phyloP scores from a whole-genome alignment of 2,329 filamentous ascomycete species.

The Diaporthe vexans region DNA sequence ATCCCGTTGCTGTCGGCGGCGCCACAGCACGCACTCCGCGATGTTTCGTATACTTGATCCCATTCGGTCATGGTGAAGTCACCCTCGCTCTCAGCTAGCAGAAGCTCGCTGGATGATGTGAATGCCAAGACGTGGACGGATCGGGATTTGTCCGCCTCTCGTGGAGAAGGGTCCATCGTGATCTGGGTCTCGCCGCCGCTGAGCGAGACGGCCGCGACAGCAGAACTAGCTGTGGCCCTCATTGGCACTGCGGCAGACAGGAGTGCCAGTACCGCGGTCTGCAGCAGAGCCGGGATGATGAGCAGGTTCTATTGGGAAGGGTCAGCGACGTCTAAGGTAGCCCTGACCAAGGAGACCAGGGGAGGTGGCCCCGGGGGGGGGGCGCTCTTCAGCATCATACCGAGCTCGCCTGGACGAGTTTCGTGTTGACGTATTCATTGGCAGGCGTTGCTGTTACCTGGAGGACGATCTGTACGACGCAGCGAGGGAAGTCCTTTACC shows the following conservation, averaged over 20 bases:
- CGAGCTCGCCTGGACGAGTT: conserved; percentile 70
- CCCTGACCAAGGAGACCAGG: conserved; percentile 22
- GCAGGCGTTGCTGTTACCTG: conserved; percentile 80
- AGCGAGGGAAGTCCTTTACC: conserved; percentile 81
- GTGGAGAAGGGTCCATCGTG: conserved; percentile 72
- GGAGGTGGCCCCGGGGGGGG: conserved; percentile 14
- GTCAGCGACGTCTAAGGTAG: conserved; percentile 44
- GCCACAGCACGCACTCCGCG: conserved; percentile 74
- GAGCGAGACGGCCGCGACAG: conserved; percentile 70
- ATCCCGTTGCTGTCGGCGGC: conserved; percentile 51
- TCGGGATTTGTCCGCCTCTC: conserved; percentile 71
- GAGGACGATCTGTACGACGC: conserved; percentile 84
- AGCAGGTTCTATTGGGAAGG: conserved; percentile 73
- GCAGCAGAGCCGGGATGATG: conserved; percentile 84
- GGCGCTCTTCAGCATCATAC: conserved; percentile 58
- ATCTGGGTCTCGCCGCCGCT: conserved; percentile 56
- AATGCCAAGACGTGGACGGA: conserved; percentile 90
- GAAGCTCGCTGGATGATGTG: conserved; percentile 78
- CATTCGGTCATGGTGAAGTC: conserved; percentile 82
- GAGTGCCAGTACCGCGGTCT: conserved; percentile 83
- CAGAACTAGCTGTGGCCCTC: conserved; percentile 76
- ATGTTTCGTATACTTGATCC: conserved; percentile 77
- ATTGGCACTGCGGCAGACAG: conserved; percentile 88
- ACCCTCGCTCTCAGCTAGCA: conserved; percentile 87
- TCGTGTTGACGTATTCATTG: conserved; percentile 74